Evolutionary conservation across 2,329 filamentous ascomycete species (phyloP), one percentile per base, ranked within the genome.

Genomic region (Aspergillus novofumigatus): DNA sequence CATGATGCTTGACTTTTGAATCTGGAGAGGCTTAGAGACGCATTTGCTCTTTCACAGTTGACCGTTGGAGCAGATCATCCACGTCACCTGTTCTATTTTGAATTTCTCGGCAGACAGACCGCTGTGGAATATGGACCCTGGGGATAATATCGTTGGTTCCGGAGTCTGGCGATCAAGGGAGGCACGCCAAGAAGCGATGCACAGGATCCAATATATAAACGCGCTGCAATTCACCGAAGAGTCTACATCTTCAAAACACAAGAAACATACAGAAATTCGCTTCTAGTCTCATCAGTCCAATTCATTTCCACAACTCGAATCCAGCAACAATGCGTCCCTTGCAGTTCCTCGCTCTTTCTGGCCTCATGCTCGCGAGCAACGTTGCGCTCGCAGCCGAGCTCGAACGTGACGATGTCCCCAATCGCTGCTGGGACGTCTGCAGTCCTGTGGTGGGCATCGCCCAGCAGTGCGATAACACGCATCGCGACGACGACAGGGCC

Each of bases 361-460:
- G 65, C 51, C 62, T 71, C 51, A 47, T 70, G 51, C 63, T 70
- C 45, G 57, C 60, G 20, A 51, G 65, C 26, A 63, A 62, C 52
- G 38, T 66, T 17, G 59, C 60, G 21, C 52, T 66, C 9, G 67
- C 62, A 35, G 63, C 64, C 9, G 66, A 67, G 41, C 51, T 72
- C n/a, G 67, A 71, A 28, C 56, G 55, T 7, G 64, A 69, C 44
- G 67, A 72, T 48, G 62, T 72, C 44, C 69, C 69, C 23, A 62
- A 56, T 51, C 59, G 57, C 29, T 72, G 69, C 62, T 67, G 64
- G 64, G 45, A 55, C 29, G 65, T 58, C 25, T 72, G 69, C 53
- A 60, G 64, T 3, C 38, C 63, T 0, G 62, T 69, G 6, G 64
- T 70, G 21, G 61, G 58, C 25, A 62, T 61, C 38, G 61, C 69